phyloP scores from a whole-genome alignment of 2,329 filamentous ascomycete species.

The Neocucurbitaria cava region DNA sequence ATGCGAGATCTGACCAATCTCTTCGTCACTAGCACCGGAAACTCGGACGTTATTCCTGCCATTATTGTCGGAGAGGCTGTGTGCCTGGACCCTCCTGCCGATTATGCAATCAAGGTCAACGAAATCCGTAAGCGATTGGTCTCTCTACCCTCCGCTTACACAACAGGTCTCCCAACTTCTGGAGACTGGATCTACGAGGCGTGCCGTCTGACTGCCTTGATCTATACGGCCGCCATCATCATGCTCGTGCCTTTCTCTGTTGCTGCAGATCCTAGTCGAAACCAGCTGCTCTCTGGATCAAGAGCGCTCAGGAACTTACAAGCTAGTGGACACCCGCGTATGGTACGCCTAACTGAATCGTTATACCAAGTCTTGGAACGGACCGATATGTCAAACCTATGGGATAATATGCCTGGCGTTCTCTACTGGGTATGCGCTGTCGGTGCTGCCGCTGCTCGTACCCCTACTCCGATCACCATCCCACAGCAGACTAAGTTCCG shows the following conservation, averaged over 20 bases:
- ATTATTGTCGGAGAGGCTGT: conserved; percentile 6
- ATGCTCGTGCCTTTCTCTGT: conserved; percentile 35
- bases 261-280: conserved; percentile 28
- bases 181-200: conserved; percentile 45
- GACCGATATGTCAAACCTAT: conserved; percentile 34
- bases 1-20: conserved; percentile 43
- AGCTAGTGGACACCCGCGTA: conserved; percentile 2
- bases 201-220: conserved; percentile 42
- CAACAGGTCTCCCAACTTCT: conserved; percentile 21
- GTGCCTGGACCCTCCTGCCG: not conserved
- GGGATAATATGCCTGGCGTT: conserved; percentile 43
- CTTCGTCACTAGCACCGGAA: conserved; percentile 24
- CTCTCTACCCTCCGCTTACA: conserved; percentile 31
- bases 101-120: conserved; percentile 22
- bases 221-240: conserved; percentile 41
- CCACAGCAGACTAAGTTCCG: conserved; percentile 5
- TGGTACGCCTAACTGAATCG: conserved; percentile 22
- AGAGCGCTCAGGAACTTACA: not conserved
- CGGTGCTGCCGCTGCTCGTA: conserved; percentile 40
- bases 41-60: conserved; percentile 1
- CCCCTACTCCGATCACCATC: conserved; percentile 17
- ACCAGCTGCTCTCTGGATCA: conserved; percentile 13
- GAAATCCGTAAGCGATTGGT: conserved; percentile 25
- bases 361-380: conserved; percentile 31
- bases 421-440: conserved; percentile 44